Base-by-base conservation (phyloP, 176 grass and related monocot species). In the Secale cereale region DNA sequence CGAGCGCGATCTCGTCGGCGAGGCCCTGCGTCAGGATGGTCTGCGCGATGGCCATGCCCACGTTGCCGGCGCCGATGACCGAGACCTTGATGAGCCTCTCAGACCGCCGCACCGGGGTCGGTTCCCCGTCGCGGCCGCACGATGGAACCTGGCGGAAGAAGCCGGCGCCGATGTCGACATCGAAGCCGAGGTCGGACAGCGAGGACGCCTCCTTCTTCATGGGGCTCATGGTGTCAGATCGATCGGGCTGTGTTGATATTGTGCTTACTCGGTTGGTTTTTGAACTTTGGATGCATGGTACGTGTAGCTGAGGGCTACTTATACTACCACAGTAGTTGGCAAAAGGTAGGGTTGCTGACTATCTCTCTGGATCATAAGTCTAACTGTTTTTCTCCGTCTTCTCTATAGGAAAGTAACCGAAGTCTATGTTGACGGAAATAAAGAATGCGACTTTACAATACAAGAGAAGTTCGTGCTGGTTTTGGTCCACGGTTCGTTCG, bases 1-100 rank as follows among this genome's bases (percentile, higher is more conserved):
- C 86, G 13, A 94, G 92, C 5, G 89, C 89, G 33, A 91, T 88
- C 82, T 94, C 89, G 74, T 89, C 92, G 30, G 86, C 86, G 2
- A 94, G 69, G 30, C 88, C 86, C 64, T 82, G 86, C 7, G 92
- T 91, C 0, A 94, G 86, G 70, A 94, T 91, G 20, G 92, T 91
- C 78, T 94, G 92, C 15, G 89, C 89, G 85, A 94, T 91, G 17
- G 92, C 92, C 92, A 94, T 94, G 33, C 92, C 92, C 23, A 94
- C 89, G 63, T 94, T 89, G 11, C 92, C 92, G 17, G 76, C 73
- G 37, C 92, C 92, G 28, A 94, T 65, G 3, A 94, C 76, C 0
- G 89, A 89, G 37, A 94, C 84, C 68, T 94, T 94, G 10, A 37
- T 91, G 27, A 68, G 80, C 19, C 85, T 81, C 10, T 57, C 54